Conservation (phyloP, 345 rosid species). For the Brassica juncea region DNA sequence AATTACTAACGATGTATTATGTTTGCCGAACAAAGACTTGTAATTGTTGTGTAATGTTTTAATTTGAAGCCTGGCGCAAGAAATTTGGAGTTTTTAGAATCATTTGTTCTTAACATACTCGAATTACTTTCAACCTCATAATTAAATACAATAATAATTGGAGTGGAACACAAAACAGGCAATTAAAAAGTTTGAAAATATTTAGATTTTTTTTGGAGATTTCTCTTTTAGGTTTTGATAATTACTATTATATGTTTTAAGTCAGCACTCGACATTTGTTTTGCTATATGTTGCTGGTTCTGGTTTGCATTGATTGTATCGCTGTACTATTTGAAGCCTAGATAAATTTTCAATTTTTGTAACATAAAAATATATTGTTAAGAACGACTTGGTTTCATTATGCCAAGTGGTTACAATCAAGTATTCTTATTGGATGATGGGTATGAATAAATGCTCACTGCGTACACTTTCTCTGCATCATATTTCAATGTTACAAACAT, state of each 20-base stretch:
- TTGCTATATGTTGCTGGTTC: background rate
- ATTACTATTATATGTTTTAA: background rate
- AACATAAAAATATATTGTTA: background rate
- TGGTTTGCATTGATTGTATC: constrained; percentile 15
- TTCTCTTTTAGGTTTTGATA: background rate
- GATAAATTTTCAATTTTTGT: background rate
- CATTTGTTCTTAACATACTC: background rate
- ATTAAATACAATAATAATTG: background rate
- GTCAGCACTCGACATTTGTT: constrained; percentile 5
- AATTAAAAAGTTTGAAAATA: background rate
- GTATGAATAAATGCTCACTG: background rate
- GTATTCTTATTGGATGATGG: background rate
- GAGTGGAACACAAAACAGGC: background rate
- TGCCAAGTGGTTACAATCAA: background rate
- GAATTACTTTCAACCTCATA: background rate
- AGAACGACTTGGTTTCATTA: background rate
- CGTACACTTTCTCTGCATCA: background rate
- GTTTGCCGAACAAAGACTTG: background rate
- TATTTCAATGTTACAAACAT: background rate
- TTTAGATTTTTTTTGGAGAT: background rate
- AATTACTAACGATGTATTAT: background rate
- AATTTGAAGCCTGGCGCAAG: background rate
- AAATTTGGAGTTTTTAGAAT: background rate
- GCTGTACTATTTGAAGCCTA: constrained; percentile 7
- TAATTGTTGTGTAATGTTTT: background rate